Evolutionary conservation across 805 yeast species (phyloP).

Genomic region (Alloascoidea africana): DNA sequence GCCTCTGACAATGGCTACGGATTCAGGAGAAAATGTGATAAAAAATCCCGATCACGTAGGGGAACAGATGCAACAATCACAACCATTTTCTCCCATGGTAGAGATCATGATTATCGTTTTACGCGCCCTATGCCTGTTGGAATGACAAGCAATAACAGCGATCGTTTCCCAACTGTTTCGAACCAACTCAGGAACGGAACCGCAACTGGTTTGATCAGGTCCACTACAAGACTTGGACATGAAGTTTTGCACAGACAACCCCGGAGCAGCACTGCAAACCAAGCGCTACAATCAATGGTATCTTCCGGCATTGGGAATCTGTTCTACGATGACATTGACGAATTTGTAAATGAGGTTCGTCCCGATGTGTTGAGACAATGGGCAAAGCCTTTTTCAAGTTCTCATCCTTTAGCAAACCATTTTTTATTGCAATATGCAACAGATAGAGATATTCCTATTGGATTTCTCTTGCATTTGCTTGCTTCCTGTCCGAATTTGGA

Average conservation of each 20-base stretch:
- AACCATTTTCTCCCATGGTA: neutral
- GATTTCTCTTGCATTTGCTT: conserved; percentile 54
- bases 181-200: neutral
- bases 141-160: too few relatives aligned
- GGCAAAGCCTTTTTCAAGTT: conserved; percentile 19
- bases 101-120: too few relatives aligned
- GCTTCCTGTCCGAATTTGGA: conserved; percentile 50
- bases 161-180: too few relatives aligned
- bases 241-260: neutral
- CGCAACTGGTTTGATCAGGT: neutral
- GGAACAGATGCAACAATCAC: too few relatives aligned
- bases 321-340: conserved; percentile 2
- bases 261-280: conserved; percentile 3
- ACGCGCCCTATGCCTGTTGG: too few relatives aligned
- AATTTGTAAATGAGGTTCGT: conserved; percentile 5
- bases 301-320: conserved; percentile 3
- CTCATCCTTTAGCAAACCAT: conserved; percentile 49
- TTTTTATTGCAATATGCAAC: conserved; percentile 47
- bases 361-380: conserved; percentile 8
- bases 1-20: neutral
- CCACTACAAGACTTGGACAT: neutral
- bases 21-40: too few relatives aligned
- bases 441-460: conserved; percentile 68
- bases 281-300: conserved; percentile 10
- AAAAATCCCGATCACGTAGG: too few relatives aligned